Evolutionary conservation across 2,329 filamentous ascomycete genomes (phyloP).

Genomic region (Podosphaera leucotricha): DNA sequence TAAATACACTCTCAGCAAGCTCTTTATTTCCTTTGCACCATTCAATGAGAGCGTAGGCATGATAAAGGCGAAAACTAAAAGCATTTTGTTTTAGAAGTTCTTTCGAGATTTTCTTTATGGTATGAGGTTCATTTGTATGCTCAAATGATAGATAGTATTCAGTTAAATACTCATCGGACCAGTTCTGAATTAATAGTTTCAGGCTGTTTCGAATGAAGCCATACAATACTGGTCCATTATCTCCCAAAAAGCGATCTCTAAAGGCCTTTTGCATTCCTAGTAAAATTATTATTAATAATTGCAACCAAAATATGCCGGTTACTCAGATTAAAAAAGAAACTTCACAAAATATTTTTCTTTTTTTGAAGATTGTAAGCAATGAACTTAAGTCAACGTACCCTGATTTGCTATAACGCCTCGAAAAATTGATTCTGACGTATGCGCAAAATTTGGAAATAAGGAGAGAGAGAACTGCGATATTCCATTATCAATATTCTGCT

Average conservation of each 20-base stretch:
- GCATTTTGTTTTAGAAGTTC: slow-evolving; percentile 43
- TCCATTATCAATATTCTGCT: background rate
- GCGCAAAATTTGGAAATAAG: slow-evolving; percentile 3
- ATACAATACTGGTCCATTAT: slow-evolving; percentile 9
- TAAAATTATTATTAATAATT: background rate
- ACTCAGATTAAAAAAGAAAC: too few relatives aligned
- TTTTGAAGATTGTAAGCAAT: background rate
- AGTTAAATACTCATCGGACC: slow-evolving; percentile 29
- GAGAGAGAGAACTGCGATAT: background rate
- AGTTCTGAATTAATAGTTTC: slow-evolving; percentile 27
- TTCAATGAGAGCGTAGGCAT: slow-evolving; percentile 57
- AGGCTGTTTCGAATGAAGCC: slow-evolving; percentile 29
- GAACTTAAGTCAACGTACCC: background rate
- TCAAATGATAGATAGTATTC: slow-evolving; percentile 50
- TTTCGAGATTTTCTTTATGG: slow-evolving; percentile 48
- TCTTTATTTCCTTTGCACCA: slow-evolving; percentile 29
- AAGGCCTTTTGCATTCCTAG: background rate
- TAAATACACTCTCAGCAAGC: slow-evolving; percentile 39
- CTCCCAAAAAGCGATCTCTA: slow-evolving; percentile 5
- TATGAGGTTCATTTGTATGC: slow-evolving; percentile 26
- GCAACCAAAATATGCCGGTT: background rate
- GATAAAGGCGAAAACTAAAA: slow-evolving; percentile 45
- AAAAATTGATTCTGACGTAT: slow-evolving; percentile 22
- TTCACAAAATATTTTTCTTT: too few relatives aligned
- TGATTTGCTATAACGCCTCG: background rate